Conservation (phyloP, 108 stramenopile species). For the Skeletonema grethae region DNA sequence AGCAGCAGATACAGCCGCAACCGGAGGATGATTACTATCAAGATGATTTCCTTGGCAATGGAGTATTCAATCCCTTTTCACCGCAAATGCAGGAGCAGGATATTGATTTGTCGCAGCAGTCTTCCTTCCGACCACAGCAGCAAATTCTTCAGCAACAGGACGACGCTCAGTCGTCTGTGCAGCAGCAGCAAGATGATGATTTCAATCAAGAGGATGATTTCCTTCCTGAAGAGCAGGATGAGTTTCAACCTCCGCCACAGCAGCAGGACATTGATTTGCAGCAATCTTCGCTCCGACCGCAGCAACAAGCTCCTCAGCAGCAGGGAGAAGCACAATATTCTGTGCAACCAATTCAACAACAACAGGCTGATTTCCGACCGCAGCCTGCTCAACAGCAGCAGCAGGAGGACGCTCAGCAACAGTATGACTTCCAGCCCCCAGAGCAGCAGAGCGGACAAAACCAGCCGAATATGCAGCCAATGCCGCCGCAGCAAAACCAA, state of each 20-base stretch:
- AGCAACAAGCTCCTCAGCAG: too few relatives aligned
- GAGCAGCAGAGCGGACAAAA: background rate
- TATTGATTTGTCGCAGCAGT: background rate
- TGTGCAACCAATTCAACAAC: background rate
- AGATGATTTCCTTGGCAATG: background rate
- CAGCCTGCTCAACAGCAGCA: background rate
- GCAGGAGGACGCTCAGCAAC: too few relatives aligned
- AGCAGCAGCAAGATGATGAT: too few relatives aligned
- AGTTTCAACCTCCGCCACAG: background rate
- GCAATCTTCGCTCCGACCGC: too few relatives aligned
- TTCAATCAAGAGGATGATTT: too few relatives aligned
- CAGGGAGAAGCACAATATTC: background rate
- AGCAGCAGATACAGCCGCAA: background rate
- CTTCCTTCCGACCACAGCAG: background rate
- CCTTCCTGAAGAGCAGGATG: background rate
- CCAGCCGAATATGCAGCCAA: too few relatives aligned
- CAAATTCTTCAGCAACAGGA: background rate
- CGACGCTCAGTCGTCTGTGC: background rate
- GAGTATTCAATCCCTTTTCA: background rate
- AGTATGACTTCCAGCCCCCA: too few relatives aligned
- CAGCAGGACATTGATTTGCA: too few relatives aligned
- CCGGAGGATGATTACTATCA: background rate
- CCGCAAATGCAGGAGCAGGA: background rate
- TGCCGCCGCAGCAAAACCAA: too few relatives aligned
- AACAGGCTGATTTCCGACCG: background rate